Conservation (phyloP, 2,329 filamentous ascomycete species). For the Pezicula radicicola region DNA sequence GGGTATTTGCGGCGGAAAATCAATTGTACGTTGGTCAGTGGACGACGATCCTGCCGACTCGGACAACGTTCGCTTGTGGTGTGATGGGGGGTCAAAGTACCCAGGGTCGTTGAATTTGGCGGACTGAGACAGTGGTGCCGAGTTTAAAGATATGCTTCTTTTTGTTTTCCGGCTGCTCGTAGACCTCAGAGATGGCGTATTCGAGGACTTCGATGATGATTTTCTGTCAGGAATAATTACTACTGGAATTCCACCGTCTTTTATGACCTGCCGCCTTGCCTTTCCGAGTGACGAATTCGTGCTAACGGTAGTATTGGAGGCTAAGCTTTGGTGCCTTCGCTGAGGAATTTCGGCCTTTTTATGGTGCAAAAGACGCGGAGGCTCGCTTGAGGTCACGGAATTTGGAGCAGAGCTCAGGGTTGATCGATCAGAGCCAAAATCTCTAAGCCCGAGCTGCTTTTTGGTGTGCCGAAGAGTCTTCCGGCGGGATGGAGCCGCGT, state of each 20-base stretch:
- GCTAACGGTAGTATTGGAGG: constrained; percentile 45
- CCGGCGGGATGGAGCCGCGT: constrained; percentile 41
- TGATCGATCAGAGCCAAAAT: constrained; percentile 34
- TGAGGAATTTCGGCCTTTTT: constrained; percentile 19
- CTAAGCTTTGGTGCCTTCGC: constrained; percentile 34
- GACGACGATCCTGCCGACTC: constrained; percentile 25
- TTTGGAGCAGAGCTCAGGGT: constrained; percentile 37
- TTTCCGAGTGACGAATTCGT: constrained; percentile 48
- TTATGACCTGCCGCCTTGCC: constrained; percentile 57
- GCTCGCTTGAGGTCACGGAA: constrained; percentile 30
- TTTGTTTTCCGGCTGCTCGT: constrained; percentile 57
- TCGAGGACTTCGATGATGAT: constrained; percentile 44
- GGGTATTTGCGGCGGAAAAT: constrained; percentile 57
- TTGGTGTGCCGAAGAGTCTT: constrained; percentile 60
- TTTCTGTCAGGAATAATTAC: constrained; percentile 58
- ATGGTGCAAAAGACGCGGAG: constrained; percentile 20
- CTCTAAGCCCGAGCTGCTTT: constrained; percentile 50
- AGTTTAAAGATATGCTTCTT: constrained; percentile 49
- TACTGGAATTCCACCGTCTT: constrained; percentile 58
- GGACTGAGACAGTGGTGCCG: constrained; percentile 40
- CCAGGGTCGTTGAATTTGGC: constrained; percentile 41
- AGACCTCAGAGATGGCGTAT: constrained; percentile 55
- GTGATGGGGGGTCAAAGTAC: constrained; percentile 37
- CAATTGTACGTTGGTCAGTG: constrained; percentile 47
- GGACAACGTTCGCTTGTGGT: constrained; percentile 22